These are phyloP conservation scores for Reticulascus tulasneorum DNA, from an alignment of 2,329 filamentous ascomycete species.

Conservation along the genomic window DNA sequence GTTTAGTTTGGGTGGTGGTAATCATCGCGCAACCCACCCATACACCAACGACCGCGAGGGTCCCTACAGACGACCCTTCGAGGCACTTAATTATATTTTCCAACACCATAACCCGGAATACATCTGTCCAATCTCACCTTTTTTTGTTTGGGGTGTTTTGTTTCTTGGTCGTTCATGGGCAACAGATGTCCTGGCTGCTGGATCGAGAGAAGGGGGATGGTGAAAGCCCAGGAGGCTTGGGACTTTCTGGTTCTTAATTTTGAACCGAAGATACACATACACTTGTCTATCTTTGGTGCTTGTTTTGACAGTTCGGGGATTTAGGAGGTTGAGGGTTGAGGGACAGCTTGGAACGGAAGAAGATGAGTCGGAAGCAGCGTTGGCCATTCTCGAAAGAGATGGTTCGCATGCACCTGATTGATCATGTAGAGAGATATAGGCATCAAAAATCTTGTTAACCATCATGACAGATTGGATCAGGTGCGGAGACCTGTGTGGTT, in stretches of 20 bases:
- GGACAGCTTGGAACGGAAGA: constrained; percentile 3
- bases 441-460: constrained; percentile 13
- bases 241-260: constrained; percentile 21
- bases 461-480: no score
- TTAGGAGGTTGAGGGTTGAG: constrained; percentile 3
- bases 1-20: constrained; percentile 4
- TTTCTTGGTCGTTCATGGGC: constrained; percentile 20
- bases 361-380: constrained; percentile 4
- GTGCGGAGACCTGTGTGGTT: no score
- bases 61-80: constrained; percentile 7
- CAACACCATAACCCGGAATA: constrained; percentile 11
- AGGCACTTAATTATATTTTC: constrained; percentile 11
- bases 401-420: constrained; percentile 8
- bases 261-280: constrained; percentile 8
- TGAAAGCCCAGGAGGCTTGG: constrained; percentile 33
- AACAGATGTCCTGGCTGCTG: constrained; percentile 13
- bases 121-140: constrained; percentile 12
- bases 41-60: constrained; percentile 1
- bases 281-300: constrained; percentile 5
- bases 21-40: constrained; percentile 1
- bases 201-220: constrained; percentile 26
- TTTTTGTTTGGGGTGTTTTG: constrained; percentile 25
- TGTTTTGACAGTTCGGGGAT: constrained; percentile 6
- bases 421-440: constrained; percentile 13
- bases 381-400: constrained; percentile 13